These are phyloP conservation scores for Cytospora mali DNA, from an alignment of 2,329 filamentous ascomycete genomes.

Conservation along the genomic window DNA sequence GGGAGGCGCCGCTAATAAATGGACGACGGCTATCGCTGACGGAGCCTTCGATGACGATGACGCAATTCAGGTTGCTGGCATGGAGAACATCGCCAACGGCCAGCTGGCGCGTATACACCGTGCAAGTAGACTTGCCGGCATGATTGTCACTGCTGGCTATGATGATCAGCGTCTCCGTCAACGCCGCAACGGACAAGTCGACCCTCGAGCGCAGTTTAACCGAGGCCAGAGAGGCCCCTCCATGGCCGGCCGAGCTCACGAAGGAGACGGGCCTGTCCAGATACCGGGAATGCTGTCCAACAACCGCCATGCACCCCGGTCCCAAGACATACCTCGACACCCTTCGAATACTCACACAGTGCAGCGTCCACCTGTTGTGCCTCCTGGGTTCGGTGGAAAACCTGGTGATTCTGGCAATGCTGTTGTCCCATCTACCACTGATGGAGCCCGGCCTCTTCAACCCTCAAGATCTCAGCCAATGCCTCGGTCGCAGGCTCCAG, in stretches of 20 bases:
- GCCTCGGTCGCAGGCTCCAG: too few relatives aligned
- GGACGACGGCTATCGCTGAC: slow-evolving; percentile 27
- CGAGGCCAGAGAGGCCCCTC: background rate
- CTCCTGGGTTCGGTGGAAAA: background rate
- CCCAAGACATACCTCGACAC: background rate
- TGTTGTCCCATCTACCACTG: too few relatives aligned
- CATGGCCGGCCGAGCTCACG: background rate
- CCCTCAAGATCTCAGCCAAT: background rate
- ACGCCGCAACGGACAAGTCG: slow-evolving; percentile 6
- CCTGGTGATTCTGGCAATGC: background rate
- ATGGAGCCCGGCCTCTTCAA: background rate
- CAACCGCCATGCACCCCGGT: background rate
- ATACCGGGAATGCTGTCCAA: background rate
- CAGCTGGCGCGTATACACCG: slow-evolving; percentile 33
- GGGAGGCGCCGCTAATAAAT: slow-evolving; percentile 3
- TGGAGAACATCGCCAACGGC: slow-evolving; percentile 35
- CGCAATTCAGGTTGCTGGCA: slow-evolving; percentile 33
- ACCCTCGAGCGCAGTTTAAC: background rate
- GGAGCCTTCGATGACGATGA: slow-evolving; percentile 38
- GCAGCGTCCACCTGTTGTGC: too few relatives aligned
- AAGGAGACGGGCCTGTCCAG: slow-evolving; percentile 15
- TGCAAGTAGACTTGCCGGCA: background rate
- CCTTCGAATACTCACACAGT: background rate
- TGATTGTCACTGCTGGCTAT: background rate
- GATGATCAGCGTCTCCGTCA: background rate